Evolutionary conservation across 2,329 filamentous ascomycete species (phyloP).

Genomic region (Dactylonectria estremocensis): DNA sequence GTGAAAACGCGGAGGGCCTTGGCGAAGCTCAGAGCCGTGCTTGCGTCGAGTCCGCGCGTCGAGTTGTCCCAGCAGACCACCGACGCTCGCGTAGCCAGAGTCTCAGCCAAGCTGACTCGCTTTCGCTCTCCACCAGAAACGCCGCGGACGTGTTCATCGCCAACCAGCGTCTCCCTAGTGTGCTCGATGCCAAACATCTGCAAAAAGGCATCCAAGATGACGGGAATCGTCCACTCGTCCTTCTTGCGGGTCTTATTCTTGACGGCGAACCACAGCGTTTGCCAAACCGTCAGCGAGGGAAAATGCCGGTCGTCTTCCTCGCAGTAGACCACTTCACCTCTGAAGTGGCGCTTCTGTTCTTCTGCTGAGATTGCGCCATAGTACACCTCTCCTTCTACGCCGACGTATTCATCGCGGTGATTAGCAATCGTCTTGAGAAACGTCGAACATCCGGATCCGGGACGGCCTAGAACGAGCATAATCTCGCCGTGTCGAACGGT

Average conservation of each 20-base stretch:
- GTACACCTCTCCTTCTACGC: conserved; percentile 27
- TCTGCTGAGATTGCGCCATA: conserved; percentile 27
- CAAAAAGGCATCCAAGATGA: conserved; percentile 24
- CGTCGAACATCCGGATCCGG: conserved; percentile 76
- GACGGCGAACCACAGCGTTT: conserved; percentile 31
- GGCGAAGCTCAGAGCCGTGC: conserved; percentile 79
- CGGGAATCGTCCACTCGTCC: conserved; percentile 25
- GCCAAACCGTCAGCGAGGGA: conserved; percentile 28
- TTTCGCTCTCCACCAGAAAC: conserved; percentile 75
- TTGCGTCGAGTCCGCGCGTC: conserved; percentile 73
- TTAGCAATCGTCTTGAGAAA: conserved; percentile 33
- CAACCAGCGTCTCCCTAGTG: conserved; percentile 58
- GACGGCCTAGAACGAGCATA: conserved; percentile 74
- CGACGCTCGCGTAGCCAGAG: conserved; percentile 59
- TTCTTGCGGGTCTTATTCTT: conserved; percentile 31
- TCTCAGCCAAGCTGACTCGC: conserved; percentile 80
- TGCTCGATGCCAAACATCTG: conserved; percentile 32
- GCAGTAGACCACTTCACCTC: conserved; percentile 29
- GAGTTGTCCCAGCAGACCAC: conserved; percentile 79
- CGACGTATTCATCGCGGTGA: conserved; percentile 21
- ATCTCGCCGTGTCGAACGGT: conserved; percentile 76
- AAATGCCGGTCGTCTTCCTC: conserved; percentile 30
- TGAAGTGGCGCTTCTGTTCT: conserved; percentile 23
- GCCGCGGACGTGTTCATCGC: conserved; percentile 72
- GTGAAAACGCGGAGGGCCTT: conserved; percentile 73